Base-by-base conservation (phyloP, 179 eudicot species). In the Nepenthes alata region DNA sequence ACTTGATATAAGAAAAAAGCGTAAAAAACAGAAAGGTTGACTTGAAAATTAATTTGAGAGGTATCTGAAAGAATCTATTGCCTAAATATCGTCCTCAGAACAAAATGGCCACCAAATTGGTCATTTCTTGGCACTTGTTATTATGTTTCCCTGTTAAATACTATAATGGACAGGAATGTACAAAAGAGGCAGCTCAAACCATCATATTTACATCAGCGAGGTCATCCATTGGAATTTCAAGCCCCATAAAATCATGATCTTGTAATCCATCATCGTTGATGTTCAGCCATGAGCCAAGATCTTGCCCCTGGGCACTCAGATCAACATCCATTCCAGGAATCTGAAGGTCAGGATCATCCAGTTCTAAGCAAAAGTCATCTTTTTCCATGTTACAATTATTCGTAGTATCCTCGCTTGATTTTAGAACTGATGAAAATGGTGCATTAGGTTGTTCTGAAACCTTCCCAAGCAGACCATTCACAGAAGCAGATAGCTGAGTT, bases 201-300 rank as follows among this genome's bases (percentile, higher is more conserved):
- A 82, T 78, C 85, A 85, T 76, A 75, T 82, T 81, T 50, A 85
- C 59, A 58, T 81, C 86, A 60, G 93, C 50, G 25, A 85, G 74
- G 74, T 85, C 93, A 79, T 85, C 93, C 93, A 79, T 85, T 48
- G 93, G 93, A 75, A 85, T 83, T 67, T 77, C 84, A 75, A 85
- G 91, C 61, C 71, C 91, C 78, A 72, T 68, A 74, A 60, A 77
- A 47, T 78, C 80, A 45, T 67, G 62, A 71, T 85, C 88, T 62
- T 75, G 85, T 11, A 83, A 64, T 50, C 75, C 83, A 15, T 83
- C 88, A 57, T 80, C 93, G 50, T 79, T 88, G 37, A 83, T 79
- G 76, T 83, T 85, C 72, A 85, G 75, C 93, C 93, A 85, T 34
- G 93, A 83, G 63, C 78, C 88, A 65, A 85, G 58, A 60, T 85